phyloP scores from a whole-genome alignment of 2,329 filamentous ascomycete species.

The Orbilia javanica region DNA sequence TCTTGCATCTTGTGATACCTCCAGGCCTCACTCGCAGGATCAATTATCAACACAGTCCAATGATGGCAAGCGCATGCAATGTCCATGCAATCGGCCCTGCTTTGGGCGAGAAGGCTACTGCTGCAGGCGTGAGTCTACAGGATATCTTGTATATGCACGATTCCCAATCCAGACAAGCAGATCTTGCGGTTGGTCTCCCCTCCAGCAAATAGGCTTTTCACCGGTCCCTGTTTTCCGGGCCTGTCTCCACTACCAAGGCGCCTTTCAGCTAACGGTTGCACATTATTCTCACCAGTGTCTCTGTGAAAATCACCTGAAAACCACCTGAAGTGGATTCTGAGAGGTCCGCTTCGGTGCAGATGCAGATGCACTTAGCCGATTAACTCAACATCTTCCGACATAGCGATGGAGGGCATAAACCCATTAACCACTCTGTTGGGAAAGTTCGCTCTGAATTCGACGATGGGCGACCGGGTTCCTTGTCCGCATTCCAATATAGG shows the following conservation, averaged over 20 bases:
- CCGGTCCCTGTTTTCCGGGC: conserved; percentile 31
- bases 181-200: neutral
- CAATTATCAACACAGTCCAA: conserved; percentile 38
- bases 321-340: conserved; percentile 27
- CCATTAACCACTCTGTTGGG: conserved; percentile 49
- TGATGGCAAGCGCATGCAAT: conserved; percentile 18
- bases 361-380: conserved; percentile 34
- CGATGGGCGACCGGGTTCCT: conserved; percentile 26
- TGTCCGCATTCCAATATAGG: conserved; percentile 7
- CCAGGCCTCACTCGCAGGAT: conserved; percentile 14
- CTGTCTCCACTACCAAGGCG: conserved; percentile 50
- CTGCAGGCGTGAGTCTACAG: conserved; percentile 5
- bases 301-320: conserved; percentile 35
- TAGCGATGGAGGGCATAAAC: conserved; percentile 49
- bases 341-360: conserved; percentile 25
- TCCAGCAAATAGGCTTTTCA: conserved; percentile 52
- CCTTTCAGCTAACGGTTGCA: conserved; percentile 46
- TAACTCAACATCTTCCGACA: conserved; percentile 40
- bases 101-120: conserved; percentile 7
- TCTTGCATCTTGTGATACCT: conserved; percentile 34
- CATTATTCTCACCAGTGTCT: conserved; percentile 12
- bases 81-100: conserved; percentile 3
- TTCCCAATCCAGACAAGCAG: conserved; percentile 38
- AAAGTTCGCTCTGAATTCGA: neutral
- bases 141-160: conserved; percentile 33